A percentile compares a stretch with the other conserved stretches of the same genome.
Conservation (phyloP, 2,329 filamentous ascomycete genomes). For the Penicillium sp. region DNA sequence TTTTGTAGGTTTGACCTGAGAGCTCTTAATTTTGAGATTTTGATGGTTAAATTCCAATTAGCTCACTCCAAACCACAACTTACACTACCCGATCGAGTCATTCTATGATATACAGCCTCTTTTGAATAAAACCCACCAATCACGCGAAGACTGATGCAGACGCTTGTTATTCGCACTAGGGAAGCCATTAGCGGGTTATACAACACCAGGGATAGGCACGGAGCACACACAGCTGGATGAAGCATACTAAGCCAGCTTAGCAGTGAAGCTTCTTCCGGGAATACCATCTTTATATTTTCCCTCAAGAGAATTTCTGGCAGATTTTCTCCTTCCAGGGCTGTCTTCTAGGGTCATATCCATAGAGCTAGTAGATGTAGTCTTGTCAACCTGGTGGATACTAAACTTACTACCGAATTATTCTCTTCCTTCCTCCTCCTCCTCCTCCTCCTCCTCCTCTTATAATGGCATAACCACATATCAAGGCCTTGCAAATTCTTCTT, state of each 20-base stretch:
- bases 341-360: too few relatives aligned
- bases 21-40: background rate
- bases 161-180: background rate
- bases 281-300: too few relatives aligned
- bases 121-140: background rate
- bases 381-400: background rate
- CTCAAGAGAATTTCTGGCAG: too few relatives aligned
- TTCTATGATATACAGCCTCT: background rate
- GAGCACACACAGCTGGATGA: background rate
- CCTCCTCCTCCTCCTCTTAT: background rate
- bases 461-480: background rate
- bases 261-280: too few relatives aligned
- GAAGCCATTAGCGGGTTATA: background rate
- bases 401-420: background rate
- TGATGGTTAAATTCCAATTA: background rate
- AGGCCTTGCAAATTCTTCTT: too few relatives aligned
- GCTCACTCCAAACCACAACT: background rate
- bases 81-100: background rate
- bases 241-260: too few relatives aligned
- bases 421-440: background rate
- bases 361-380: background rate
- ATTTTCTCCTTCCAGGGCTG: too few relatives aligned
- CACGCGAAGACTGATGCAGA: background rate
- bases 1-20: background rate
- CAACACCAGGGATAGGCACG: background rate